A percentile compares a stretch with the other conserved stretches of the same genome.
phyloP scores from a whole-genome alignment of 2,329 filamentous ascomycete species.

The Curvularia lunata region DNA sequence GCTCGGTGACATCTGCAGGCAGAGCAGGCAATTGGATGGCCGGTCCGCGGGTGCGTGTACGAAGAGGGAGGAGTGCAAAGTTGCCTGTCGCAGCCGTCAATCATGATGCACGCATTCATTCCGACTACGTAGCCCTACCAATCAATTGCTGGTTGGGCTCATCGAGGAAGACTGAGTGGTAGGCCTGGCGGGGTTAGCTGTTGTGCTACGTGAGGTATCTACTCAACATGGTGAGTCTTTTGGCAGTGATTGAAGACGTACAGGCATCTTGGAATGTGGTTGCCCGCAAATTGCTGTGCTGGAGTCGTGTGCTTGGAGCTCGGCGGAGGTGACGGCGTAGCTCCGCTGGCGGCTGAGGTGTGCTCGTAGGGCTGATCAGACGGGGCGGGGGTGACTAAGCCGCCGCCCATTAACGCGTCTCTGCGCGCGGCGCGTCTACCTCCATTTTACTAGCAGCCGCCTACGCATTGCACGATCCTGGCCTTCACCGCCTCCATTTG shows the following conservation, averaged over 20 bases:
- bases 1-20: slow-evolving; percentile 60
- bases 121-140: slow-evolving; percentile 51
- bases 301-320: slow-evolving; percentile 30
- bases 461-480: background rate
- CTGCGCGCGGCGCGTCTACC: slow-evolving; percentile 26
- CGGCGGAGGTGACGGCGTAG: slow-evolving; percentile 38
- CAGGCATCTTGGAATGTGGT: slow-evolving; percentile 54
- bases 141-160: slow-evolving; percentile 72
- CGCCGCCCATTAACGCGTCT: slow-evolving; percentile 47
- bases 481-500: background rate
- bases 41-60: slow-evolving; percentile 93
- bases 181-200: slow-evolving; percentile 68
- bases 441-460: slow-evolving; percentile 1
- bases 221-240: background rate
- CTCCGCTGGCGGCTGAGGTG: slow-evolving; percentile 36
- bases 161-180: slow-evolving; percentile 95
- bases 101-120: background rate
- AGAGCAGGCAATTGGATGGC: slow-evolving; percentile 79
- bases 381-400: slow-evolving; percentile 40
- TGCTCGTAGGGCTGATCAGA: slow-evolving; percentile 48
- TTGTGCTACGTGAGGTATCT: background rate
- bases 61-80: slow-evolving; percentile 91
- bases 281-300: slow-evolving; percentile 23
- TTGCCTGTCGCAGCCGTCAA: slow-evolving; percentile 65
- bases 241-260: slow-evolving; percentile 35